Base-by-base conservation (phyloP, 1,284 basidiomycete species). In the Coriolopsis trogii region DNA sequence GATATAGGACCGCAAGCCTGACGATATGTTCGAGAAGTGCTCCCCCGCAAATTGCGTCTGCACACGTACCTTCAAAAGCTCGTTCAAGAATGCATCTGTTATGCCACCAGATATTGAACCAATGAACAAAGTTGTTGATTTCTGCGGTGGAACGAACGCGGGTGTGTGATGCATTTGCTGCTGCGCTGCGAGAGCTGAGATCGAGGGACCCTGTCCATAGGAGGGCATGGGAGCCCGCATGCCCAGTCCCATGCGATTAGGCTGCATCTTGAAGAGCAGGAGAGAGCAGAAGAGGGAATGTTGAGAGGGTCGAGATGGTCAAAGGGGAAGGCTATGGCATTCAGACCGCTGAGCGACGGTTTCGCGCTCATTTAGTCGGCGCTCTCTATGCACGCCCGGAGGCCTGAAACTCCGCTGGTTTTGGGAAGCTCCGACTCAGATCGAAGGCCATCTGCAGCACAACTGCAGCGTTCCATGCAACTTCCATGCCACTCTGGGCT, bases 21-120 rank as follows among this genome's bases (percentile, higher is more conserved):
- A 15, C 46, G 36, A 9, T 49, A 28, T 23, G 5, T 15, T 30
- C 18, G 36, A 15, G 30, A 6, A 3, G 28, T 38, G 49, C 41
- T 45, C 10, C 23, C 43, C 30, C 18, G n/a, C 18, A 15, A 38
- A 21, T 44, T n/a, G 1, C 16, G 29, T 20, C 2, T 16, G 4
- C 8, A 5, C 13, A 79, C 89, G 64, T 64, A 94, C 93, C 53
- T 80, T 74, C 31, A 98, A 79, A 33, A 98, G 76, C 51, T 83
- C 79, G 59, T 89, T 89, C 42, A 98, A 70, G 52, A 90, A 91
- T 0, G 67, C 61, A 67, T 98, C 93, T 0, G 85, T 87, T 56
- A 97, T 92, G 4, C 95, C 95, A 21, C 92, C 90, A 1, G 94
- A 92, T 69, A 98, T 98, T 58, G 91, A 91, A n/a, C 95, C 95